Base-by-base conservation (phyloP, 495 filamentous ascomycete species). In the Hypoxylon fuscum region DNA sequence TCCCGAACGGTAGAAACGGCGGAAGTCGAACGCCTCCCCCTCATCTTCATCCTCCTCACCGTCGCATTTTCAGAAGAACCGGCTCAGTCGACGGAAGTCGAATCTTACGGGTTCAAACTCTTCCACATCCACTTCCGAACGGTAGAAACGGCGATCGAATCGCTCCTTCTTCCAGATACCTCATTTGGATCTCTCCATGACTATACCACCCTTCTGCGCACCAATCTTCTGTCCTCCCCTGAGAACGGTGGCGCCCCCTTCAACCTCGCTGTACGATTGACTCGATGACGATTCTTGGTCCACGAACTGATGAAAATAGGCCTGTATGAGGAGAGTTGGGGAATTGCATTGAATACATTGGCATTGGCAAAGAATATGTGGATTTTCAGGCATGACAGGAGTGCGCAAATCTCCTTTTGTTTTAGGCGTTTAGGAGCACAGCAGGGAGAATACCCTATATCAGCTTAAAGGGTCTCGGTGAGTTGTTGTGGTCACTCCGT, bases 1-100 rank as follows among this genome's bases (percentile, higher is more conserved):
- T 64, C 82, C 81, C 35, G 82, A 85, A 68, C 76, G 78, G 55
- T 81, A 82, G 79, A 72, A 64, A 70, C 69, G 69, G 47, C 67
- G 69, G 67, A 70, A 68, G 61, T 70, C 69, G 34, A 63, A 56
- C 23, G 41, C 48, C 18, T 72, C 69, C 42, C 50, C 59, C 42
- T 37, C 62, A 15, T 72, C 64, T 22, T 66, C 67, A 31, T 61
- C 64, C 37, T 51, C 56, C 34, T 47, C 61, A 45, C 51, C 55
- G 32, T 66, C 57, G 6, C 48, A 53, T n/a, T 42, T 43, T n/a
- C 57, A 34, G 52, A 61, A 59, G 55, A 63, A 52, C 54, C 61
- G 57, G 41, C 43, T 66, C 53, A 57, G 57, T 63, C 61, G 56
- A 55, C 57, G 61, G 67, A 68, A 68, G 62, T 63, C 64, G 18